Evolutionary conservation across 2,329 filamentous ascomycete species (phyloP).

Genomic region (Ophiostoma australiae): DNA sequence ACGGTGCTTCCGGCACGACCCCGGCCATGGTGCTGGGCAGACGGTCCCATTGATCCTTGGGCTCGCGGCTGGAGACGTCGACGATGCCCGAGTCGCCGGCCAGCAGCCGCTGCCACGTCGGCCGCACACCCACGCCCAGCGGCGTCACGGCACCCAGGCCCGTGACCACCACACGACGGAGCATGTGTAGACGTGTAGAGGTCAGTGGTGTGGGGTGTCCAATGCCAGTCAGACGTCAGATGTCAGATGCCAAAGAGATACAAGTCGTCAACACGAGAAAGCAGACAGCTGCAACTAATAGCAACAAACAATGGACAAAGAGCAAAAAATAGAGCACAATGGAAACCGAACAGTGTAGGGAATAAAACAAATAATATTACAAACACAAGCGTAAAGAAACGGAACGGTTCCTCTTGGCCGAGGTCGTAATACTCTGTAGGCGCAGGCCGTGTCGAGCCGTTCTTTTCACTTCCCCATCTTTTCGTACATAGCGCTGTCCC

Average conservation of each 20-base stretch:
- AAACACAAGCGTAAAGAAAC: not conserved
- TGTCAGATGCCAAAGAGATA: too few relatives aligned
- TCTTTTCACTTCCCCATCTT: not conserved
- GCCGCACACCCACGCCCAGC: conserved; percentile 70
- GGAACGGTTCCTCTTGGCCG: not conserved
- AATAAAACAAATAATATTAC: not conserved
- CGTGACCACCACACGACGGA: conserved; percentile 74
- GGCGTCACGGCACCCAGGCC: conserved; percentile 79
- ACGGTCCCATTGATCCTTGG: conserved; percentile 55
- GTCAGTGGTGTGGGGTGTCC: too few relatives aligned
- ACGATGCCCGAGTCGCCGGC: conserved; percentile 75
- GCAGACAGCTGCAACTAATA: not conserved
- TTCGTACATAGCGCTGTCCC: not conserved
- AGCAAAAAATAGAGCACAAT: not conserved
- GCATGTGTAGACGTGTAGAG: not conserved
- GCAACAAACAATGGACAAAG: not conserved
- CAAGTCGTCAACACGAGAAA: too few relatives aligned
- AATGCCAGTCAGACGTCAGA: too few relatives aligned
- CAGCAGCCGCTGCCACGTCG: conserved; percentile 76
- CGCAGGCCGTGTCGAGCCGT: not conserved
- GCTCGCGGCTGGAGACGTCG: conserved; percentile 61
- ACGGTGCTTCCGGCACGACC: conserved; percentile 56
- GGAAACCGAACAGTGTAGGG: too few relatives aligned
- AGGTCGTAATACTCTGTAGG: not conserved
- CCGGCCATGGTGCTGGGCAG: conserved; percentile 83